These are phyloP conservation scores for Dothiorella sarmentorum DNA, from an alignment of 2,329 filamentous ascomycete genomes.

Conservation along the genomic window DNA sequence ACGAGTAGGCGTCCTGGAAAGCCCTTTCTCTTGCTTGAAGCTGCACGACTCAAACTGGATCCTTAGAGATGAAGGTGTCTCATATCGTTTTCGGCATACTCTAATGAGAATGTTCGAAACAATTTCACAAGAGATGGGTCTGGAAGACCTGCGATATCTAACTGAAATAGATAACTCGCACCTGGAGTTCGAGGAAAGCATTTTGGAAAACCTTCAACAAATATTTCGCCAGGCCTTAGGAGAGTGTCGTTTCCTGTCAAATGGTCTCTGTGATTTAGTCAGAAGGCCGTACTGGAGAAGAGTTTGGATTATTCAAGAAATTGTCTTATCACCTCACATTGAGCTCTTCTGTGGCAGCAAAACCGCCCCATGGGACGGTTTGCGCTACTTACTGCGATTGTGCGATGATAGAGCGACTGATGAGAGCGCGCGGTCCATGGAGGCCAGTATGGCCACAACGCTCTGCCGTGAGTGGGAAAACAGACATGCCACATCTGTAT, in stretches of 20 bases:
- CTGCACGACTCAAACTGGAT: too few relatives aligned
- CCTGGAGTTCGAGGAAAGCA: too few relatives aligned
- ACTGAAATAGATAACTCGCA: too few relatives aligned
- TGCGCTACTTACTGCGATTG: not conserved
- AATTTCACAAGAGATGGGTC: too few relatives aligned
- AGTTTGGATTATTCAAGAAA: not conserved
- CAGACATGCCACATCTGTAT: not conserved
- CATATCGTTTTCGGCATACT: too few relatives aligned
- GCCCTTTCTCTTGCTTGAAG: too few relatives aligned
- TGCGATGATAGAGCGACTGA: not conserved
- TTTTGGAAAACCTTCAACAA: too few relatives aligned
- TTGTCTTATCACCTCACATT: constrained; percentile 9
- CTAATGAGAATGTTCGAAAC: too few relatives aligned
- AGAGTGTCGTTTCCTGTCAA: not conserved
- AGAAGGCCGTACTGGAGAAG: not conserved
- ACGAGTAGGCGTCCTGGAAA: too few relatives aligned
- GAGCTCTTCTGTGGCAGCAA: not conserved
- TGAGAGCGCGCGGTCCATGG: not conserved
- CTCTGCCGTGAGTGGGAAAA: not conserved
- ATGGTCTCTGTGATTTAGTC: not conserved
- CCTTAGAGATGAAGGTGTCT: too few relatives aligned
- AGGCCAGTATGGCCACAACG: not conserved
- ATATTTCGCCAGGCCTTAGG: too few relatives aligned
- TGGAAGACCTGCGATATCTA: too few relatives aligned
- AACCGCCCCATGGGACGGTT: not conserved